These are phyloP conservation scores for Castanea sativa DNA, from an alignment of 306 rosid genomes.

Conservation along the genomic window DNA sequence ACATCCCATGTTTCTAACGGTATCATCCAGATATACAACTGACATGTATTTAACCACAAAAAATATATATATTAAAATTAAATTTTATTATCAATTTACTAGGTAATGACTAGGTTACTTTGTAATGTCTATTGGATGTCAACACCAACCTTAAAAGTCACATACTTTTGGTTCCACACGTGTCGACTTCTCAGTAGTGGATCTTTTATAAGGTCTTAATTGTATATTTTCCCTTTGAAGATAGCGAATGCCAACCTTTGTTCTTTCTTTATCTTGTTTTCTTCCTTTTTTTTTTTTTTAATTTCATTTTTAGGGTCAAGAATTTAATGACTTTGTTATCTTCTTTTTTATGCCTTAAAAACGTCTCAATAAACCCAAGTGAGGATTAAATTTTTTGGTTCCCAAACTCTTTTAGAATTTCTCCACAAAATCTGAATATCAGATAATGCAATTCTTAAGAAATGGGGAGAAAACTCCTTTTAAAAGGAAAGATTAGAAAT, in stretches of 20 bases:
- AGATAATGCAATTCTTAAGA: too few species aligned
- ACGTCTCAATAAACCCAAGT: too few species aligned
- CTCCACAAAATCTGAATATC: too few species aligned
- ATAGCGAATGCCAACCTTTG: neutral
- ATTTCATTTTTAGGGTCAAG: neutral
- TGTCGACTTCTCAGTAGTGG: constrained; percentile 21
- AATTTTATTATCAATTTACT: constrained; percentile 8
- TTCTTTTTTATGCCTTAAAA: neutral
- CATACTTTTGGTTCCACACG: constrained; percentile 16
- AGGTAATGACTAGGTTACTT: constrained; percentile 23
- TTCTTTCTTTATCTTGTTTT: neutral
- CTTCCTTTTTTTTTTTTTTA: neutral
- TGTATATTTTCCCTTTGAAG: neutral
- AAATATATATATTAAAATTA: neutral
- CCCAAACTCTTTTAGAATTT: too few species aligned
- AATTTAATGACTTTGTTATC: neutral
- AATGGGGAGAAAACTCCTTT: too few species aligned
- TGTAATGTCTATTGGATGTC: constrained; percentile 30
- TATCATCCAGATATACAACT: neutral
- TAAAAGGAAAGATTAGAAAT: too few species aligned
- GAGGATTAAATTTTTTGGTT: too few species aligned
- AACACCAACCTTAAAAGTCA: constrained; percentile 21
- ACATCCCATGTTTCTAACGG: constrained; percentile 7
- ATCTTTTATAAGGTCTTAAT: neutral
- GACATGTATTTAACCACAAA: neutral